Evolutionary conservation across 2,329 filamentous ascomycete genomes (phyloP).

Genomic region (Dactylellina drechsleri): DNA sequence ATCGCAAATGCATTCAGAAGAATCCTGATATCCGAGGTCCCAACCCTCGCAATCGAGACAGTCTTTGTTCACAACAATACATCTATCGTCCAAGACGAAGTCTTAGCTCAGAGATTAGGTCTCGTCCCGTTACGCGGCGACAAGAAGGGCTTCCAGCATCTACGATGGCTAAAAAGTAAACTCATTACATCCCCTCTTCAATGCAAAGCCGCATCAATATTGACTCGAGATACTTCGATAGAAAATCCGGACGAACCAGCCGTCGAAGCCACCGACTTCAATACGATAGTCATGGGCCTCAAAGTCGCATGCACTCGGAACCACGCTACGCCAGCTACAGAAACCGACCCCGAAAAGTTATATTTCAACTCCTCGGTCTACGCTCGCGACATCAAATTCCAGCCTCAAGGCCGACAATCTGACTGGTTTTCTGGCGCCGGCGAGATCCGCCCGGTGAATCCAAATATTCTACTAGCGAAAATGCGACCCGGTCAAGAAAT

Average conservation of each 20-base stretch:
- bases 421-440: constrained; percentile 72
- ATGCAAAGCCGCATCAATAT: too few species aligned
- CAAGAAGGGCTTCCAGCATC: constrained; percentile 75
- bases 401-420: constrained; percentile 77
- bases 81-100: constrained; percentile 96
- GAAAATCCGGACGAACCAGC: constrained; percentile 60
- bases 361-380: constrained; percentile 89
- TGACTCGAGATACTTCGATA: background rate
- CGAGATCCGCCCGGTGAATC: constrained; percentile 80
- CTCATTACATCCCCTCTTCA: background rate
- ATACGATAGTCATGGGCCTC: constrained; percentile 83
- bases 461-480: constrained; percentile 93
- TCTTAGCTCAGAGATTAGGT: constrained; percentile 87
- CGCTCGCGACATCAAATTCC: constrained; percentile 79
- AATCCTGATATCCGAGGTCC: constrained; percentile 93
- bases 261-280: constrained; percentile 75
- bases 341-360: constrained; percentile 82
- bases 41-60: constrained; percentile 90
- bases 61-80: constrained; percentile 97
- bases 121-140: constrained; percentile 88
- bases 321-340: constrained; percentile 73
- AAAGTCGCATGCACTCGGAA: constrained; percentile 84
- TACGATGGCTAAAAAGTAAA: constrained; percentile 57
- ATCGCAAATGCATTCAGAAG: constrained; percentile 97
- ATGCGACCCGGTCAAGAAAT: constrained; percentile 89